These are phyloP conservation scores for Tinospora cordifolia DNA, from an alignment of 164 flowering plant species.

Conservation along the genomic window DNA sequence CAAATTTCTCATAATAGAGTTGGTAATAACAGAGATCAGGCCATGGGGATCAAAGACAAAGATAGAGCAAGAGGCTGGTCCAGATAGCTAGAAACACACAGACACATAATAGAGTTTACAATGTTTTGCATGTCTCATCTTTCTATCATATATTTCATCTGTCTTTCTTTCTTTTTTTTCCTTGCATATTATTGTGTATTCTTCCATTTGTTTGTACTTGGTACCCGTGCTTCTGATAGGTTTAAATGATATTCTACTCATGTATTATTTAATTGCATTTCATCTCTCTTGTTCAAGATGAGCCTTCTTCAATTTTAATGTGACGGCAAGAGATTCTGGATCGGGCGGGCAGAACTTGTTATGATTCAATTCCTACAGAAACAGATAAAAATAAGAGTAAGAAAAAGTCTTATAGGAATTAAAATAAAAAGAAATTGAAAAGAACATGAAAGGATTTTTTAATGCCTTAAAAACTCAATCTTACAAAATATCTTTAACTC, in stretches of 20 bases:
- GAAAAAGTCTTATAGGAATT: no score
- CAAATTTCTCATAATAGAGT: slow-evolving; percentile 27
- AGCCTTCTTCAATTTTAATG: no score
- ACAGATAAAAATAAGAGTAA: no score
- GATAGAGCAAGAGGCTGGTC: slow-evolving; percentile 65
- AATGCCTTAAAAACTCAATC: no score
- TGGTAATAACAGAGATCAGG: slow-evolving; percentile 34
- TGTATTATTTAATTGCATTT: neutral
- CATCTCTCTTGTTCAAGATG: neutral
- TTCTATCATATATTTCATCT: no score
- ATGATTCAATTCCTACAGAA: no score
- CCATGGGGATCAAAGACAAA: slow-evolving; percentile 43
- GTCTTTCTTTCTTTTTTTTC: neutral
- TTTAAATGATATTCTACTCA: neutral
- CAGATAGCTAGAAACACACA: slow-evolving; percentile 52
- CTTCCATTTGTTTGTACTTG: neutral
- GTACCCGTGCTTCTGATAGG: neutral
- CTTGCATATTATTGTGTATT: neutral
- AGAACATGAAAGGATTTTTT: no score
- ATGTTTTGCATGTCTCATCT: neutral
- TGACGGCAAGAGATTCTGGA: no score
- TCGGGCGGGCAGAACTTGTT: no score
- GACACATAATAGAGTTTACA: no score
- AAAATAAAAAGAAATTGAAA: no score
- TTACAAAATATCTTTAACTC: no score